Percentiles rank a stretch among this genome's conserved stretches.
Conservation (phyloP, 805 yeast genomes). For the Kodamaea kaohsiungensis region DNA sequence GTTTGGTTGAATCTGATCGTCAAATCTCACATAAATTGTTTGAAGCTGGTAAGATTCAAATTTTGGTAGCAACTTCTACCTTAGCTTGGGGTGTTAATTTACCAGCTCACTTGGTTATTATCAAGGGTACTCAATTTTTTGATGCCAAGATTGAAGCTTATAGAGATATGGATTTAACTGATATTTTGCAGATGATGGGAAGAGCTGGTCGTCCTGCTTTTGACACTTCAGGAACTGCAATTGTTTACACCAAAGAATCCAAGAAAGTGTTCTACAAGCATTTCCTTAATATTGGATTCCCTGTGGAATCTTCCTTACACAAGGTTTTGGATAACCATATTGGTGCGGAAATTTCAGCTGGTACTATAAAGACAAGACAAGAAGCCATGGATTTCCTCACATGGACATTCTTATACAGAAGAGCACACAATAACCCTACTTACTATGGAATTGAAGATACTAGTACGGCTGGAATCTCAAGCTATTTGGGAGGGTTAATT, state of each 20-base stretch:
- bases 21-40: conserved; percentile 69
- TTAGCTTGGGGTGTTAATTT: conserved; percentile 86
- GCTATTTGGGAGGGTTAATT: conserved; percentile 62
- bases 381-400: conserved; percentile 74
- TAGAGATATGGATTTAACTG: conserved; percentile 80
- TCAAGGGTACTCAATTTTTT: conserved; percentile 73
- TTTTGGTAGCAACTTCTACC: conserved; percentile 77
- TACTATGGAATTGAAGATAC: conserved; percentile 72
- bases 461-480: conserved; percentile 54
- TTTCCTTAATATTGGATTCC: conserved; percentile 76
- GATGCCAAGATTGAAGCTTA: conserved; percentile 67
- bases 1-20: conserved; percentile 72
- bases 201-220: conserved; percentile 83
- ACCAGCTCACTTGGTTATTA: conserved; percentile 77
- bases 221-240: conserved; percentile 76
- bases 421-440: conserved; percentile 77
- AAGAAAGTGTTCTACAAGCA: conserved; percentile 77
- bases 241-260: conserved; percentile 73
- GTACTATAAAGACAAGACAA: conserved; percentile 62
- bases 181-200: conserved; percentile 75
- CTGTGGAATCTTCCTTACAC: conserved; percentile 78
- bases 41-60: conserved; percentile 69
- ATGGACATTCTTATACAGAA: conserved; percentile 73
- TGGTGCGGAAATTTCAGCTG: conserved; percentile 78
- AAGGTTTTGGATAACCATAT: conserved; percentile 75